Evolutionary conservation across 805 yeast species (phyloP).

Genomic region (Lipomyces sp.): DNA sequence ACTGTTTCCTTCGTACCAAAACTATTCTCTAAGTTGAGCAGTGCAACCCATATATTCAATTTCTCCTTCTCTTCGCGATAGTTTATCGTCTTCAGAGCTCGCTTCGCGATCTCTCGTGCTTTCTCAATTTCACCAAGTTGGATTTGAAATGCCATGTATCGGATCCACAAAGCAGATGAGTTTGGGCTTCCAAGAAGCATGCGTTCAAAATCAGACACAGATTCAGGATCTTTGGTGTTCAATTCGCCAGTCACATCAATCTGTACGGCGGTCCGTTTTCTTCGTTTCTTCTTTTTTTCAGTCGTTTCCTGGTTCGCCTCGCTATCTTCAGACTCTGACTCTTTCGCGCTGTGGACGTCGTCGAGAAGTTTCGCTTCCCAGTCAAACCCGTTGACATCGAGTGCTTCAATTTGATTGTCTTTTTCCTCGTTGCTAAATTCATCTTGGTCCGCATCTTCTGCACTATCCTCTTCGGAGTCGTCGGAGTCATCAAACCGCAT

Average conservation of each 20-base stretch:
- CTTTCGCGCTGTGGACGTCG: conserved; percentile 42
- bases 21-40: conserved; percentile 88
- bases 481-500: conserved; percentile 32
- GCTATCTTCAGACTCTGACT: conserved; percentile 44
- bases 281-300: conserved; percentile 55
- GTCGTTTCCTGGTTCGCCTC: conserved; percentile 41
- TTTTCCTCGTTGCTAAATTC: conserved; percentile 43
- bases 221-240: conserved; percentile 85
- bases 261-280: conserved; percentile 48
- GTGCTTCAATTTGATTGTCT: conserved; percentile 54
- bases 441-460: conserved; percentile 45
- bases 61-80: conserved; percentile 93
- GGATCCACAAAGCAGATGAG: conserved; percentile 95
- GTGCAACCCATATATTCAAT: conserved; percentile 93
- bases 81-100: conserved; percentile 88
- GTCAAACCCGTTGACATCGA: conserved; percentile 87
- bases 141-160: conserved; percentile 96
- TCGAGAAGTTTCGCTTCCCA: conserved; percentile 93
- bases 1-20: conserved; percentile 86
- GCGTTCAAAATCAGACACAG: conserved; percentile 90
- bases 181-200: conserved; percentile 88
- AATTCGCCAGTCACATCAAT: conserved; percentile 87
- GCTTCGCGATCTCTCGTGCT: conserved; percentile 89
- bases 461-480: conserved; percentile 46
- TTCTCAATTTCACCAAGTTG: conserved; percentile 92